Evolutionary conservation across 2,329 filamentous ascomycete genomes (phyloP).

Genomic region (Triangularia verruculosa): DNA sequence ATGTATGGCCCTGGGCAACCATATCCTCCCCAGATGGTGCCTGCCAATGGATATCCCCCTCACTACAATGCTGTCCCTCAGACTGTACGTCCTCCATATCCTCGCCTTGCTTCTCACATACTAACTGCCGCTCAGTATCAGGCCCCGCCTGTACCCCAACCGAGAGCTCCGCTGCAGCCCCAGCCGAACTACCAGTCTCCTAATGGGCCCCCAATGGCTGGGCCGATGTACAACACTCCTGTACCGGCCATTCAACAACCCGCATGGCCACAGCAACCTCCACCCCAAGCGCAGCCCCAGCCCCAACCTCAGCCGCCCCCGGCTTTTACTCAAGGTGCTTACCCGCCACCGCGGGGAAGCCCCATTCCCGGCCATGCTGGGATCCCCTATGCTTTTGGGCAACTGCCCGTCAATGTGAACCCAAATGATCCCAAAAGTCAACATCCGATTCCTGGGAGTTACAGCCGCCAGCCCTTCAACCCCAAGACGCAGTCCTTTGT

Average conservation of each 20-base stretch:
- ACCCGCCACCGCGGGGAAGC: slow-evolving; percentile 28
- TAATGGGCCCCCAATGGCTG: slow-evolving; percentile 34
- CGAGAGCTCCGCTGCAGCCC: slow-evolving; percentile 19
- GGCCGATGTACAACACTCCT: slow-evolving; percentile 34
- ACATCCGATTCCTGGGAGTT: slow-evolving; percentile 78
- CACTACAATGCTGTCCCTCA: slow-evolving; percentile 44
- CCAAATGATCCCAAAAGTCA: slow-evolving; percentile 71
- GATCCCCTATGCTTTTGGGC: slow-evolving; percentile 72
- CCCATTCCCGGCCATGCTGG: slow-evolving; percentile 31
- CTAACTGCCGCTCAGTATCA: slow-evolving; percentile 34
- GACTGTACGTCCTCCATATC: slow-evolving; percentile 40
- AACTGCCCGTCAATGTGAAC: slow-evolving; percentile 67
- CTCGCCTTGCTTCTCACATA: neutral
- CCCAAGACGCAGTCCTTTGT: slow-evolving; percentile 92
- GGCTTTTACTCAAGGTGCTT: slow-evolving; percentile 31
- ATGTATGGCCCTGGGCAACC: slow-evolving; percentile 43
- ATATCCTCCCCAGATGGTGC: slow-evolving; percentile 43
- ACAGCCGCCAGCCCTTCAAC: slow-evolving; percentile 82
- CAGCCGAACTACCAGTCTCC: slow-evolving; percentile 34
- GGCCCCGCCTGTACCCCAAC: slow-evolving; percentile 31
- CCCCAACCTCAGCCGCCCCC: slow-evolving; percentile 20
- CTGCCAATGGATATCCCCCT: slow-evolving; percentile 39
- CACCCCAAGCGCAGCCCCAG: slow-evolving; percentile 8
- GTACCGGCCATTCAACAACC: slow-evolving; percentile 36
- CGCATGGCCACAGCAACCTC: slow-evolving; percentile 19